These are phyloP conservation scores for Mimosa pudica DNA, from an alignment of 306 rosid genomes.

Conservation along the genomic window DNA sequence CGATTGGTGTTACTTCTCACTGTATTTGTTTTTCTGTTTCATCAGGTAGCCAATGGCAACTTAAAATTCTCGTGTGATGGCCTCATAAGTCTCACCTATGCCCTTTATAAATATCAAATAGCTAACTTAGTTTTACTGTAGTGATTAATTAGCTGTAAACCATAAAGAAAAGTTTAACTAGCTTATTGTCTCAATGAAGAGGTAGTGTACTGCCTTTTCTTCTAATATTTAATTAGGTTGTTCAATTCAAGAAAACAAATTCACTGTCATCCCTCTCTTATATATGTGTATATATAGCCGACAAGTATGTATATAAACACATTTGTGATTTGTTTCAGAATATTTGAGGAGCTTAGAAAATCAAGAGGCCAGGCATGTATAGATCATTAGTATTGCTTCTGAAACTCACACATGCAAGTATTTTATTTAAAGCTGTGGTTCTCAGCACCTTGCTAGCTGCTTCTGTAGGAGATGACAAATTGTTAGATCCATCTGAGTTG, in stretches of 20 bases:
- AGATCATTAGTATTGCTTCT: neutral
- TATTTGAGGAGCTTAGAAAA: constrained; percentile 12
- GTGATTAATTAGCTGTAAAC: too few species aligned
- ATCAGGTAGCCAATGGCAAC: neutral
- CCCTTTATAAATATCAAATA: neutral
- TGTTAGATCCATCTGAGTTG: constrained; percentile 45
- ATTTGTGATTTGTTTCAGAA: neutral
- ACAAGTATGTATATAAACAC: neutral
- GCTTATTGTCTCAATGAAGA: neutral
- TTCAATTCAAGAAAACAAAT: neutral
- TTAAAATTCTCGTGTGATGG: neutral
- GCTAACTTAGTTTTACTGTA: neutral
- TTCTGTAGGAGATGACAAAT: neutral
- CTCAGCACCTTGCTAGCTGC: neutral
- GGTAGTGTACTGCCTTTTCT: neutral
- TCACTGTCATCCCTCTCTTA: neutral
- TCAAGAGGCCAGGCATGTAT: constrained; percentile 24
- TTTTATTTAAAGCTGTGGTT: constrained; percentile 1
- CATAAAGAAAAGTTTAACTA: neutral
- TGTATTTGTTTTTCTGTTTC: neutral
- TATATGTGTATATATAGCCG: neutral
- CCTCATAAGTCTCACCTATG: too few species aligned
- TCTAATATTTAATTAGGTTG: neutral
- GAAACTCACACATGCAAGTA: constrained; percentile 17
- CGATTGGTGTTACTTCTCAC: neutral